Conservation (phyloP, 2,329 filamentous ascomycete genomes). For the Endothia cerciana region DNA sequence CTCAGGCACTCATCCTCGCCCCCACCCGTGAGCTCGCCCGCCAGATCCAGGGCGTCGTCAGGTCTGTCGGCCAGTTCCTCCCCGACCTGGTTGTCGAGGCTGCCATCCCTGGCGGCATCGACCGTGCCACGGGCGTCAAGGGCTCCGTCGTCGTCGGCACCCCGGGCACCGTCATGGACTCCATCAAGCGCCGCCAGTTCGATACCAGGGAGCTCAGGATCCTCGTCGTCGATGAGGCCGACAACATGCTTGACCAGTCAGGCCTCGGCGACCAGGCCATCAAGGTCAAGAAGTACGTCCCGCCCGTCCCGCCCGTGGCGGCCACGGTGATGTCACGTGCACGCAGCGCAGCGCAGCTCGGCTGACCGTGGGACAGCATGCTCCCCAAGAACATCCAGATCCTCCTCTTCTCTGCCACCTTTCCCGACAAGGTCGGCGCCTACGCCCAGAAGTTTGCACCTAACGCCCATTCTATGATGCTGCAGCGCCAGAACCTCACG, state of each 20-base stretch:
- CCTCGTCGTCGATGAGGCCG: conserved; percentile 92
- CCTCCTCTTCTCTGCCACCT: conserved; percentile 93
- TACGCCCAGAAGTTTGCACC: conserved; percentile 88
- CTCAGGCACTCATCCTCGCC: conserved; percentile 87
- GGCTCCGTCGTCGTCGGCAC: conserved; percentile 89
- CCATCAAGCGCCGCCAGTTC: conserved; percentile 77
- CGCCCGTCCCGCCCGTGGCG: background rate
- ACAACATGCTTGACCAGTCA: conserved; percentile 98
- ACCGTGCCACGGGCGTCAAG: conserved; percentile 69
- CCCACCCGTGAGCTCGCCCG: conserved; percentile 93
- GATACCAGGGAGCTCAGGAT: conserved; percentile 74
- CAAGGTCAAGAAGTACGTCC: conserved; percentile 79
- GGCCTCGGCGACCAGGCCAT: conserved; percentile 94
- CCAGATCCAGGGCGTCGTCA: conserved; percentile 87
- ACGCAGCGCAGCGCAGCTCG: too few species aligned
- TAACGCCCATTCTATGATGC: conserved; percentile 81
- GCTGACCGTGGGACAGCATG: conserved; percentile 53
- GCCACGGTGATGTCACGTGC: background rate
- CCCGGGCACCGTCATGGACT: conserved; percentile 88
- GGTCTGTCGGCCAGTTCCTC: conserved; percentile 83
- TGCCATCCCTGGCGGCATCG: conserved; percentile 78
- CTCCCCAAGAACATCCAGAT: conserved; percentile 79
- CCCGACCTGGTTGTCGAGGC: conserved; percentile 75
- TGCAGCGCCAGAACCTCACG: conserved; percentile 89
- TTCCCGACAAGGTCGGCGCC: conserved; percentile 81